These are phyloP conservation scores for Cyclotella choctawhatcheeana DNA, from an alignment of 108 stramenopile species.

Conservation along the genomic window DNA sequence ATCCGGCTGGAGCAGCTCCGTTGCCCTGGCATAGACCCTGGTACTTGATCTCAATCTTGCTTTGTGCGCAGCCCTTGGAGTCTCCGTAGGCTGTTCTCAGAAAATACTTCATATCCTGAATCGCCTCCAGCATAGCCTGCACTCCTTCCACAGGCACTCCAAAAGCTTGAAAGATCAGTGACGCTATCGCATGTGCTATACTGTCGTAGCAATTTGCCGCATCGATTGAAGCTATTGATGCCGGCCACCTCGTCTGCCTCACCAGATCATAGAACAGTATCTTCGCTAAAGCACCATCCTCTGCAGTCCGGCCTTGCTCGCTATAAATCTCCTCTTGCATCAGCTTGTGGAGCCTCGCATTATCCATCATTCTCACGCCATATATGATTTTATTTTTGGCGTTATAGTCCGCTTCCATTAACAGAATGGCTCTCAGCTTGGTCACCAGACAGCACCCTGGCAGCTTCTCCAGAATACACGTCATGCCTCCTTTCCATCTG, in stretches of 20 bases:
- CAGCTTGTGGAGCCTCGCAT: background rate
- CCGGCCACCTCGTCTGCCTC: background rate
- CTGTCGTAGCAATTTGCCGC: slow-evolving; percentile 20
- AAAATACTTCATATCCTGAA: slow-evolving; percentile 23
- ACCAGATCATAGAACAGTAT: background rate
- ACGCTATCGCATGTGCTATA: slow-evolving; percentile 7
- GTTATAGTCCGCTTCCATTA: slow-evolving; percentile 35
- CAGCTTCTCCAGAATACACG: slow-evolving; percentile 18
- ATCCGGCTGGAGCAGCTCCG: background rate
- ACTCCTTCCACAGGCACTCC: slow-evolving; percentile 2
- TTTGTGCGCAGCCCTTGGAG: slow-evolving; percentile 9
- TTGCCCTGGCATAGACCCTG: slow-evolving; percentile 48
- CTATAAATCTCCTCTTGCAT: slow-evolving; percentile 29
- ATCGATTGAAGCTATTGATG: slow-evolving; percentile 9
- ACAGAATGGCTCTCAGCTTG: slow-evolving; percentile 22
- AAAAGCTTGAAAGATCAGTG: slow-evolving; percentile 7
- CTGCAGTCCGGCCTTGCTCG: slow-evolving; percentile 7
- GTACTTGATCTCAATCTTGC: slow-evolving; percentile 1
- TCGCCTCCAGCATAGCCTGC: background rate
- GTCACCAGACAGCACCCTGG: slow-evolving; percentile 10
- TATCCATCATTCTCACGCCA: slow-evolving; percentile 19
- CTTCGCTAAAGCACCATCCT: slow-evolving; percentile 18
- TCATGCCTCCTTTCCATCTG: slow-evolving; percentile 10
- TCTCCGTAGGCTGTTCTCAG: slow-evolving; percentile 26
- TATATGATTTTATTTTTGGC: background rate